Conservation (phyloP, 148 eudicot species). For the Fallopia convolvulus region DNA sequence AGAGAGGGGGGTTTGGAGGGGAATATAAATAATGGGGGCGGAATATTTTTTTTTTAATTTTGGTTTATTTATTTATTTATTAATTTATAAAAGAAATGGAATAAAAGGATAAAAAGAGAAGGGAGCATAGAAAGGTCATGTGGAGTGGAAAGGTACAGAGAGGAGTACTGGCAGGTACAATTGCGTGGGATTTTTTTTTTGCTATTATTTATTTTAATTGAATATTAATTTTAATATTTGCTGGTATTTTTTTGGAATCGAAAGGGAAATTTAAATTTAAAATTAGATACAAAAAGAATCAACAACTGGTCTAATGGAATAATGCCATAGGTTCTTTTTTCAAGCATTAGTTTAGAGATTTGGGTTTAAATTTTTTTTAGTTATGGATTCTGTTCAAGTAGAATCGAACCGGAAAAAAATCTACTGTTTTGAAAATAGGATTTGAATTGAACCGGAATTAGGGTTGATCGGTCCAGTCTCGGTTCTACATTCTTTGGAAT, state of each 20-base stretch:
- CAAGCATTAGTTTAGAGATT: no score
- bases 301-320: no score
- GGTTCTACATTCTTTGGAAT: no score
- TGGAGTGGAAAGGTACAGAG: conserved; percentile 8
- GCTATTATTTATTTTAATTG: no score
- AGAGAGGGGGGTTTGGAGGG: neutral
- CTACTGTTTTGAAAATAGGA: no score
- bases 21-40: neutral
- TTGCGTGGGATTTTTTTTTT: conserved; percentile 2
- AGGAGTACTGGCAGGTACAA: conserved; percentile 12
- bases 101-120: neutral
- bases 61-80: neutral
- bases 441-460: no score
- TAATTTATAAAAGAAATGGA: neutral
- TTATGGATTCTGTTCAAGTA: no score
- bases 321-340: no score
- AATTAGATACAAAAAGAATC: neutral
- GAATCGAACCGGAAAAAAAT: no score
- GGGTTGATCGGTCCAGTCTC: no score
- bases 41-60: neutral
- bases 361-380: no score
- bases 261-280: neutral
- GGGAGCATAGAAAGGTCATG: conserved; percentile 6
- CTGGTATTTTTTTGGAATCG: neutral
- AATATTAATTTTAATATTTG: neutral